A percentile compares a stretch with the other conserved stretches of the same genome.
phyloP scores from a whole-genome alignment of 257 asterid species.

The Nicotiana noctiflora region DNA sequence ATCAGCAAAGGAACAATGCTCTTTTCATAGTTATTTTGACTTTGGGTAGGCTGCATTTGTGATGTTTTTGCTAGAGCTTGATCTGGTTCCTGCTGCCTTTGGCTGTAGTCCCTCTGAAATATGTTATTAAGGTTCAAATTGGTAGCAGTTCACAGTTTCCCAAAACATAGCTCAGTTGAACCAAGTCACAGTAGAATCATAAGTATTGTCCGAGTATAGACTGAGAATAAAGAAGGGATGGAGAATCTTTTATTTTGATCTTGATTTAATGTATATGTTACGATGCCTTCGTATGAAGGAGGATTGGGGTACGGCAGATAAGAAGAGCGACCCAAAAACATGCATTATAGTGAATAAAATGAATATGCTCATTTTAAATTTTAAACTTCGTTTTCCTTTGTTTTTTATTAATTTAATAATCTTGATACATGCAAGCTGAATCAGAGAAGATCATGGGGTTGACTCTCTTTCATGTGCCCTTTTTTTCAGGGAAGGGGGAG shows the following conservation, averaged over 20 bases:
- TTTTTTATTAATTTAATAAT: neutral
- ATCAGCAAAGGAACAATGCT: neutral
- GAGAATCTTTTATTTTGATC: too few relatives aligned
- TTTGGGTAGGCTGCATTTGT: neutral
- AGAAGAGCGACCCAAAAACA: too few relatives aligned
- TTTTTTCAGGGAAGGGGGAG: neutral
- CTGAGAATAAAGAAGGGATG: too few relatives aligned
- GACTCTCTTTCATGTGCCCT: neutral
- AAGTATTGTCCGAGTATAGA: neutral
- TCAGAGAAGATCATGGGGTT: neutral
- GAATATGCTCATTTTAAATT: neutral
- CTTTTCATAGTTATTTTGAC: neutral
- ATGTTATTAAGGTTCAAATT: neutral
- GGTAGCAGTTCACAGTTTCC: neutral
- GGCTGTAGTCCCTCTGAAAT: neutral
- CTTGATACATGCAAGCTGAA: neutral
- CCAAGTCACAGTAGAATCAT: neutral
- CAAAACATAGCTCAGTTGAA: neutral
- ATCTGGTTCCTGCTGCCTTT: neutral
- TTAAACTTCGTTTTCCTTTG: neutral
- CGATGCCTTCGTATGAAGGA: too few relatives aligned
- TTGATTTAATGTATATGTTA: too few relatives aligned
- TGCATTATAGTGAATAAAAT: neutral
- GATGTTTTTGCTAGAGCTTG: conserved; percentile 1
- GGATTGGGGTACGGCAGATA: too few relatives aligned